Evolutionary conservation across 2,329 filamentous ascomycete genomes (phyloP).

Genomic region (Chaetomiaceae sp.): DNA sequence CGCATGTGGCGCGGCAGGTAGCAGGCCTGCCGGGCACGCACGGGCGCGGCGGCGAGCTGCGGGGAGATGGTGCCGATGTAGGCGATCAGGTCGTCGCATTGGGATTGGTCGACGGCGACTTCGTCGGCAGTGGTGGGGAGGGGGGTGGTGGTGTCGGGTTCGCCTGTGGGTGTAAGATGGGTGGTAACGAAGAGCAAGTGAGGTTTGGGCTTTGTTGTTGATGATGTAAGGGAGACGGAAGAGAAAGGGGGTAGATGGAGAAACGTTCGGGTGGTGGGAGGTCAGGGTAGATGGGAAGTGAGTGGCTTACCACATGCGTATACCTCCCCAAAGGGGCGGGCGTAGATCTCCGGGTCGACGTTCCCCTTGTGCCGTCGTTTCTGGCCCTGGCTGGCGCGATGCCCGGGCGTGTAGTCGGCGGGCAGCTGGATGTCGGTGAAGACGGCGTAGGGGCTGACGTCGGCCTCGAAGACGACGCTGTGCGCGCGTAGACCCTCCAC

Average conservation of each 20-base stretch:
- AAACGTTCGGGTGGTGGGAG: not conserved
- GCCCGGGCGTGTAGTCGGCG: slow-evolving; percentile 50
- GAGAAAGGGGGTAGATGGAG: not conserved
- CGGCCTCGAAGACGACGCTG: slow-evolving; percentile 57
- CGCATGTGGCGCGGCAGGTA: slow-evolving; percentile 76
- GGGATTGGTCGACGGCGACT: slow-evolving; percentile 66
- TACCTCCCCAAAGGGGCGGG: slow-evolving; percentile 78
- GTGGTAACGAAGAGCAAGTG: too few relatives aligned
- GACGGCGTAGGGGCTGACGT: slow-evolving; percentile 67
- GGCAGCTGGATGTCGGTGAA: slow-evolving; percentile 84
- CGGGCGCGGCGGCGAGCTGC: slow-evolving; percentile 59
- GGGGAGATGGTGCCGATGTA: slow-evolving; percentile 64
- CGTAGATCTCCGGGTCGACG: slow-evolving; percentile 89
- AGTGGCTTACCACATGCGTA: slow-evolving; percentile 71
- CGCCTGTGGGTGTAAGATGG: slow-evolving; percentile 37
- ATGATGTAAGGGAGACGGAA: too few relatives aligned
- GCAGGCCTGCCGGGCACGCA: slow-evolving; percentile 79
- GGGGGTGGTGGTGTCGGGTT: slow-evolving; percentile 69
- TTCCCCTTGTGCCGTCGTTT: slow-evolving; percentile 51
- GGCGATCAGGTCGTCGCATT: slow-evolving; percentile 80
- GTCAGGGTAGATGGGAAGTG: not conserved
- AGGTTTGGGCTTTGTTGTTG: too few relatives aligned
- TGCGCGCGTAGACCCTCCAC: slow-evolving; percentile 56
- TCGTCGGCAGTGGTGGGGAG: slow-evolving; percentile 70
- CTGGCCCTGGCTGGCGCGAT: slow-evolving; percentile 41